These are phyloP conservation scores for Candida rishiriensis DNA, from an alignment of 805 yeast species.

Conservation along the genomic window DNA sequence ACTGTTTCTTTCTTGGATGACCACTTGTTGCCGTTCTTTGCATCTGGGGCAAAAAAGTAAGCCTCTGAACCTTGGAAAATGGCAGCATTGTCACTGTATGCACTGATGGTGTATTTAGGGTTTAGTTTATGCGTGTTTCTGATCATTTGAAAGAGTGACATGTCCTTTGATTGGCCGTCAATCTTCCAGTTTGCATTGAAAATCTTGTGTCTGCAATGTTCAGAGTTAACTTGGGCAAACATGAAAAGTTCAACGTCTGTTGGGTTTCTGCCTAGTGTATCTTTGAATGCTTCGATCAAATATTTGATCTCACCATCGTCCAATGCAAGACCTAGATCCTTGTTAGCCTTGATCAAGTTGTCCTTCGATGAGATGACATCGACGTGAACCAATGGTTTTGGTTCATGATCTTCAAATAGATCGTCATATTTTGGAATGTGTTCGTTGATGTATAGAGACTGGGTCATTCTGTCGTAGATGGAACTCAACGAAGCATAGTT, in stretches of 20 bases:
- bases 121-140: slow-evolving; percentile 82
- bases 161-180: slow-evolving; percentile 70
- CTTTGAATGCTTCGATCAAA: slow-evolving; percentile 74
- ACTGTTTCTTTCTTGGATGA: slow-evolving; percentile 68
- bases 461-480: slow-evolving; percentile 94
- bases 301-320: slow-evolving; percentile 92
- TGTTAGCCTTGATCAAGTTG: slow-evolving; percentile 71
- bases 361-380: slow-evolving; percentile 55
- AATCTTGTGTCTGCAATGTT: slow-evolving; percentile 98
- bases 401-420: slow-evolving; percentile 70
- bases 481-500: slow-evolving; percentile 54
- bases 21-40: slow-evolving; percentile 63
- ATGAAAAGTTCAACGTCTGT: slow-evolving; percentile 97
- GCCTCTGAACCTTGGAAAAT: slow-evolving; percentile 83
- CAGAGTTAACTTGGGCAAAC: slow-evolving; percentile 99
- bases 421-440: slow-evolving; percentile 63
- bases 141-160: slow-evolving; percentile 88
- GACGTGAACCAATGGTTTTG: slow-evolving; percentile 78
- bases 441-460: slow-evolving; percentile 50
- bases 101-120: slow-evolving; percentile 82
- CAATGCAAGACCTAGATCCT: slow-evolving; percentile 84
- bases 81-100: slow-evolving; percentile 97
- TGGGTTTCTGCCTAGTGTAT: slow-evolving; percentile 77
- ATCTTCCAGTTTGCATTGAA: slow-evolving; percentile 98
- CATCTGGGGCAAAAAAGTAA: slow-evolving; percentile 74